Evolutionary conservation across 2,329 filamentous ascomycete species (phyloP), one percentile per base, ranked within the genome.

Genomic region (Cercospora zeae-maydis): DNA sequence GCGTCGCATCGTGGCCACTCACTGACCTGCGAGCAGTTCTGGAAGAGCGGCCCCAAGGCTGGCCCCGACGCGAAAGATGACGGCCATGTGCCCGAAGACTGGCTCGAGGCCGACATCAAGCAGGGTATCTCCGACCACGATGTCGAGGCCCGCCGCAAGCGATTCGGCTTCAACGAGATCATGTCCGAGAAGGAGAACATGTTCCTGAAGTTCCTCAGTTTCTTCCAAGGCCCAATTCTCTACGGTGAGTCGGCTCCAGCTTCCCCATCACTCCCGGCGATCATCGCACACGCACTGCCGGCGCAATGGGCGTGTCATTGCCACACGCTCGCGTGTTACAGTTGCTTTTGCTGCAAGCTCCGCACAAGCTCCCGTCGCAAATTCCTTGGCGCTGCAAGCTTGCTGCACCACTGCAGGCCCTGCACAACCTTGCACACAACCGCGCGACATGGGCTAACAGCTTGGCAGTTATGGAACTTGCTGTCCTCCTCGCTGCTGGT

Each of bases 161-260:
- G 83, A 71, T 82, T 81, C 69, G 88, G 88, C 65, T 90, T 78
- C 80, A 91, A 91, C 80, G 88, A 91, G 76, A 81, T 91, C 75
- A 81, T 83, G 31, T 85, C 87, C 33, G 88, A 91, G 80, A 90
- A 90, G 82, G 86, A 88, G 79, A 91, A 90, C 80, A 80, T 90
- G 80, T 83, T 90, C 76, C 76, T 88, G 75, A 88, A 91, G 80
- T 91, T 91, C 80, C 78, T 91, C 70, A 83, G 85, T 75, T 91
- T 88, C 81, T 91, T 91, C 83, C 86, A 81, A 69, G 88, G 88
- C 73, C 88, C 88, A 66, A 88, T 91, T 81, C 85, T 91, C 67
- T 91, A 91, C 78, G 87, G 88, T 90, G 82, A 75, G 86, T 78
- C 69, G 42, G 5, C 49, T 57, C 27, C 60, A 64, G 58, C 62